Base-by-base conservation (phyloP, 805 yeast species). In the Lachancea fermentati region DNA sequence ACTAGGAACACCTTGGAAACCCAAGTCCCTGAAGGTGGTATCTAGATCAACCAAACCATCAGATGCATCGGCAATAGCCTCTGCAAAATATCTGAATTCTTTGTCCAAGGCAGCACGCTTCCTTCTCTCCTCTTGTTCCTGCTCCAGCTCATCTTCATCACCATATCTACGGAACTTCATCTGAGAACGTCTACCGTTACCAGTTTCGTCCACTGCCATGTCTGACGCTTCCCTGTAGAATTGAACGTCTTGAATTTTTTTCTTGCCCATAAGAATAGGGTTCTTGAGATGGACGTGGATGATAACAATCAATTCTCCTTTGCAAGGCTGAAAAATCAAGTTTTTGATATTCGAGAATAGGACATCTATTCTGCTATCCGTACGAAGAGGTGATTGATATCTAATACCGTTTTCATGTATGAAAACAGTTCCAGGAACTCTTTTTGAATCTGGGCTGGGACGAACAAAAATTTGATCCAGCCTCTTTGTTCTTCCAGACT, bases 91-190 rank as follows among this genome's bases (percentile, higher is more conserved):
- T 63, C 79, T 81, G 67, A 89, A 93, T 65, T 93, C 97, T 62
- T 84, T 86, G 66, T 93, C 96, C 55, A 93, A 75, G 29, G 86
- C 76, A 17, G 85, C 84, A 55, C 95, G 85, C 66, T 96, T 77
- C 64, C 91, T 76, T 68, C 97, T 81, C 67, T 93, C 98, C 63
- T 93, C 97, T 66, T 91, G 97, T 68, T 93, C 98, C 65, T 91
- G 97, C 65, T 93, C 97, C 49, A 93, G 71, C 67, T 93, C 98
- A 63, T 93, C 98, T 63, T 93, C 98, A 62, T 93, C 98, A 34
- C 98, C 98, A 60, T 93, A 93, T 57, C 93, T 68, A 60, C 93
- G 70, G 50, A 76, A 76, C 50, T 81, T 71, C 45, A 51, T 55
- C 63, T 81, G 82, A 49, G 75, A 76, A 63, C 97, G 79, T 67